A percentile compares a stretch with the other conserved stretches of the same genome.
These are phyloP conservation scores for Hanseniaspora lachancei DNA, from an alignment of 805 yeast species.

Conservation along the genomic window DNA sequence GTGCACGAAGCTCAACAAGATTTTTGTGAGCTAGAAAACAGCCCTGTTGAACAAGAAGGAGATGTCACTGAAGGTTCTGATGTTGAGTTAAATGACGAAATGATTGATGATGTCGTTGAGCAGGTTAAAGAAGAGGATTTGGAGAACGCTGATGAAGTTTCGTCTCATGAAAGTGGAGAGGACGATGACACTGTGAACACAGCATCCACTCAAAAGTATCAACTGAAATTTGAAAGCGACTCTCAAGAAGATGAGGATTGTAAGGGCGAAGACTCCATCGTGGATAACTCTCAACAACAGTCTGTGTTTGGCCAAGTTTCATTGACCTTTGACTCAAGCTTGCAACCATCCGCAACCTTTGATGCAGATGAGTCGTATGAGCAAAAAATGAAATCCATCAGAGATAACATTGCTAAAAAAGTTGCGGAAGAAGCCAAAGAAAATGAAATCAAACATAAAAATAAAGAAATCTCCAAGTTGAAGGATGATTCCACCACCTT, in stretches of 20 bases:
- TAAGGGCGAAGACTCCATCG: neutral
- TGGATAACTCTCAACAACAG: neutral
- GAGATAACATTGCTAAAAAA: neutral
- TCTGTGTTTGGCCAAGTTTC: neutral
- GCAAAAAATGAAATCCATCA: neutral
- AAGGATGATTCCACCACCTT: neutral
- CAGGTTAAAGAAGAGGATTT: constrained; percentile 13
- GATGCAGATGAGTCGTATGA: neutral
- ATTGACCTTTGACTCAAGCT: neutral
- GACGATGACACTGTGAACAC: neutral
- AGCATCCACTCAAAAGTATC: neutral
- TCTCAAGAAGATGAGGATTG: neutral
- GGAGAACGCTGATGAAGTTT: neutral
- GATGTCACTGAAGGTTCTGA: neutral
- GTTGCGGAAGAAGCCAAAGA: constrained; percentile 14
- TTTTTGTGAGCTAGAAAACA: neutral
- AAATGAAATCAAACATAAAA: neutral
- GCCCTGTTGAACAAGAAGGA: neutral
- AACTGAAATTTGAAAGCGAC: neutral
- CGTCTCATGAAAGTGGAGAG: constrained; percentile 1
- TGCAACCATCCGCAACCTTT: neutral
- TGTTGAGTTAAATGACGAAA: neutral
- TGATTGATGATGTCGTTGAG: constrained; percentile 16
- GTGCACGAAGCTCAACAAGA: neutral
- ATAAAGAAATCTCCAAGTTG: too few relatives aligned